phyloP scores from a whole-genome alignment of 1,284 basidiomycete genomes.

The Irpex lacteus region DNA sequence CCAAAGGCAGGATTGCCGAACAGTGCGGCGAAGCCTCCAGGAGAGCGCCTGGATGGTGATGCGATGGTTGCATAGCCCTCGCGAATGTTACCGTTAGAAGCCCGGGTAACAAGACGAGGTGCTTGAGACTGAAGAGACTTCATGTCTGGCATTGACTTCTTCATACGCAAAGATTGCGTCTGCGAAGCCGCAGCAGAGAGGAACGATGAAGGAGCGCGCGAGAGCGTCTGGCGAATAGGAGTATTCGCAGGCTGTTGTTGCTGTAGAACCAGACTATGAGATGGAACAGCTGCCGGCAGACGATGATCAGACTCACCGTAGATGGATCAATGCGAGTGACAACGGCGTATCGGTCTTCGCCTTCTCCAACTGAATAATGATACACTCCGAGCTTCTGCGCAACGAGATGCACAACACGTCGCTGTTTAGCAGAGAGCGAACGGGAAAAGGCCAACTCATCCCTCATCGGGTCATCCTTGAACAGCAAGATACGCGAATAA shows the following conservation, averaged over 20 bases:
- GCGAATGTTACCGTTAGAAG: slow-evolving; percentile 89
- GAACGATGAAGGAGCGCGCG: slow-evolving; percentile 73
- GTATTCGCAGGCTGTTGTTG: slow-evolving; percentile 32
- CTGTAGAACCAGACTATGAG: slow-evolving; percentile 12
- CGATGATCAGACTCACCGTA: slow-evolving; percentile 41
- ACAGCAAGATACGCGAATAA: slow-evolving; percentile 93
- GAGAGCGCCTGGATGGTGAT: slow-evolving; percentile 71
- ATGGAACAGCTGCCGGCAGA: slow-evolving; percentile 13
- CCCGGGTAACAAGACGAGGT: slow-evolving; percentile 76
- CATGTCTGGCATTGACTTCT: slow-evolving; percentile 97
- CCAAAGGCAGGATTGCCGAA: slow-evolving; percentile 53
- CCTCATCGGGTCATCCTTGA: slow-evolving; percentile 98
- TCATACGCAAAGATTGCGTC: slow-evolving; percentile 69
- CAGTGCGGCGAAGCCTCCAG: slow-evolving; percentile 65
- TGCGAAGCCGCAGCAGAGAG: slow-evolving; percentile 49
- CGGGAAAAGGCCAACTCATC: slow-evolving; percentile 96
- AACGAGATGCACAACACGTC: slow-evolving; percentile 92
- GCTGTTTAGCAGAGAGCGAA: slow-evolving; percentile 80
- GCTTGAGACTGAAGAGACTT: slow-evolving; percentile 80
- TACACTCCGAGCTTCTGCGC: slow-evolving; percentile 95
- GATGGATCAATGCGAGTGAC: slow-evolving; percentile 85
- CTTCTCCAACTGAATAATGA: slow-evolving; percentile 92
- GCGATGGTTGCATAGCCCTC: slow-evolving; percentile 89
- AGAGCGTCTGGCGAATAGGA: slow-evolving; percentile 52
- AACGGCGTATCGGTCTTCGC: slow-evolving; percentile 90